Conservation (phyloP, 31 red algal genomes). For the Asparagopsis taxiformis region DNA sequence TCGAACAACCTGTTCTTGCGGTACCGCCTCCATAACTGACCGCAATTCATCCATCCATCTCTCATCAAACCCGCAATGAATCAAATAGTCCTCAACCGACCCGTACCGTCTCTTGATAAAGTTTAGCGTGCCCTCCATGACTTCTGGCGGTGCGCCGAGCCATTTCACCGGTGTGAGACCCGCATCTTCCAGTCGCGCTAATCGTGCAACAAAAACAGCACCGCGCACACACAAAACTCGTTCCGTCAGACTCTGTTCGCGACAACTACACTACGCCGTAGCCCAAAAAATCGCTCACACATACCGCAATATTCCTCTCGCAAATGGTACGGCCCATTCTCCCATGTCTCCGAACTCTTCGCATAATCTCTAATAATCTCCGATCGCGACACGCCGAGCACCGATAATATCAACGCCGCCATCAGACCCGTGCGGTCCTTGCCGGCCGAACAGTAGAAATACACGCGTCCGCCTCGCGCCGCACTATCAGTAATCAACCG, state of each 20-base stretch:
- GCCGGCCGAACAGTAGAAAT: constrained; percentile 63
- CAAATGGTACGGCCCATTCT: constrained; percentile 24
- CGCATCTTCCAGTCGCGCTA: constrained; percentile 10
- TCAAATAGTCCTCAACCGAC: constrained; percentile 43
- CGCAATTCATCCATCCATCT: constrained; percentile 6
- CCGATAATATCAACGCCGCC: constrained; percentile 27
- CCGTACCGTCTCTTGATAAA: constrained; percentile 36
- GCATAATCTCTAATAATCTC: constrained; percentile 63
- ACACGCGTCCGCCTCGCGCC: constrained; percentile 11
- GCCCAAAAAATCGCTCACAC: background rate
- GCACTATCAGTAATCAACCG: constrained; percentile 1
- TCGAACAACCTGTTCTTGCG: no score
- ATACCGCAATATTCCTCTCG: constrained; percentile 21
- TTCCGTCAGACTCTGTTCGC: no score
- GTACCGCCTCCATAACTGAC: constrained; percentile 4
- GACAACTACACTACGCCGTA: no score
- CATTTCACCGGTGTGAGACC: constrained; percentile 47
- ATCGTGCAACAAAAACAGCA: background rate
- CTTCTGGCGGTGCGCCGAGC: constrained; percentile 45
- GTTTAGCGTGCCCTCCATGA: constrained; percentile 48
- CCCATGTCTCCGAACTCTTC: constrained; percentile 28
- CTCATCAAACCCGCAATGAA: constrained; percentile 38
- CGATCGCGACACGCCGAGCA: constrained; percentile 26
- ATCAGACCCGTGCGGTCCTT: constrained; percentile 78
- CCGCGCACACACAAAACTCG: background rate